Evolutionary conservation across 2,329 filamentous ascomycete genomes (phyloP), one percentile per base, ranked within the genome.

Genomic region (Ceratocystiopsis minuta): DNA sequence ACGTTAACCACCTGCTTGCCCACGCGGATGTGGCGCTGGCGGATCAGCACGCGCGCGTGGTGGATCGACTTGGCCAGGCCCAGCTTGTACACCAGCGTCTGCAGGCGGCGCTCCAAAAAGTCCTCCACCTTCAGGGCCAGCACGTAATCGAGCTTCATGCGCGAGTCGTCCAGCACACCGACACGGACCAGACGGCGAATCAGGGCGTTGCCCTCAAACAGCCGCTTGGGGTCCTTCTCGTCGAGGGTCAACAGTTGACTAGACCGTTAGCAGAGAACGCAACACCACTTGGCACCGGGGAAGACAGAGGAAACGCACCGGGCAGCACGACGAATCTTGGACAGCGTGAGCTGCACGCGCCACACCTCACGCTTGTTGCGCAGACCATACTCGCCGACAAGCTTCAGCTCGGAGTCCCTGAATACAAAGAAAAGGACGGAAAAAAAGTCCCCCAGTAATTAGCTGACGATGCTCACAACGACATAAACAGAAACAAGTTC

Each of bases 61-160:
- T 98, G 90, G 71, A 98, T 96, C 50, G 87, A 94, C 84, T 98
- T 98, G 72, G 90, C 90, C 51, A 98, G 85, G 61, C 90, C 90
- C 59, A 98, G 87, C 83, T 98, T 96, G 82, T 94, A 96, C 67
- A 98, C 90, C 62, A 88, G 94, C 59, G 90, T 98, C 80, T 98
- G 88, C 56, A 96, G 87, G 68, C 90, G 87, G 61, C 90, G 88
- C 82, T 98, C 90, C 71, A 98, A 78, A 81, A 98, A 98, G 70
- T 98, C 90, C 72, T 98, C 90, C 60, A 92, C 82, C 78, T 94
- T 93, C 49, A 98, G 80, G 70, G 90, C 90, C 64, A 98, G 74
- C 64, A 98, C 90, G 81, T 98, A 95, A 95, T 98, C 90, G 77
- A 98, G 90, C 83, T 95, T 98, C 90, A 98, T 98, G 78, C 90